phyloP scores from a whole-genome alignment of 352 stramenopile genomes.

The Globisporangium abappressorium region DNA sequence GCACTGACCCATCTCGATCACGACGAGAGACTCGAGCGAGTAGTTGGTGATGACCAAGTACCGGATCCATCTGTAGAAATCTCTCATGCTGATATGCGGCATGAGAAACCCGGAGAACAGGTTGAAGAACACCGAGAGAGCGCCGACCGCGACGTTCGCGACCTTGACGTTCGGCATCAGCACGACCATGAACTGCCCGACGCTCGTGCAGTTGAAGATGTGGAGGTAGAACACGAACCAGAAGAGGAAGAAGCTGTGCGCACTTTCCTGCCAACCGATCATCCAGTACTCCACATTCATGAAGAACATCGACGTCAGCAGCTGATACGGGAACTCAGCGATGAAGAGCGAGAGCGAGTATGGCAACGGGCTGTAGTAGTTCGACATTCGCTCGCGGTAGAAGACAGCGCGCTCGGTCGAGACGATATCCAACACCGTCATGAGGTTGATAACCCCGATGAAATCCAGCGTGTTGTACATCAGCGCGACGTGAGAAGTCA shows the following conservation, averaged over 20 bases:
- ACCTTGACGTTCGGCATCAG: constrained; percentile 55
- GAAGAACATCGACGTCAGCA: constrained; percentile 28
- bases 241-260: constrained; percentile 40
- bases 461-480: constrained; percentile 79
- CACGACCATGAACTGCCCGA: constrained; percentile 42
- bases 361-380: constrained; percentile 44
- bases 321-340: constrained; percentile 41
- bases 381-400: constrained; percentile 53
- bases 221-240: constrained; percentile 14
- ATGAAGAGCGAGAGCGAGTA: constrained; percentile 41
- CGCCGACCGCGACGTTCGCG: constrained; percentile 45
- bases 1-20: constrained; percentile 18
- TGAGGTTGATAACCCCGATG: constrained; percentile 55
- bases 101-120: constrained; percentile 35
- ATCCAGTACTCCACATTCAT: constrained; percentile 49
- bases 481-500: constrained; percentile 59
- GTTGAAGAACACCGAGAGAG: constrained; percentile 47
- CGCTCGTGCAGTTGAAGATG: constrained; percentile 19
- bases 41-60: constrained; percentile 29
- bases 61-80: constrained; percentile 28
- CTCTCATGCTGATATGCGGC: constrained; percentile 19
- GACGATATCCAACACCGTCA: constrained; percentile 52
- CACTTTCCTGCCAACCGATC: constrained; percentile 28
- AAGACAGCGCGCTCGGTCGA: constrained; percentile 48
- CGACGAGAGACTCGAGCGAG: constrained; percentile 19